phyloP scores from a whole-genome alignment of 2,329 filamentous ascomycete species.

The Nemania abortiva region DNA sequence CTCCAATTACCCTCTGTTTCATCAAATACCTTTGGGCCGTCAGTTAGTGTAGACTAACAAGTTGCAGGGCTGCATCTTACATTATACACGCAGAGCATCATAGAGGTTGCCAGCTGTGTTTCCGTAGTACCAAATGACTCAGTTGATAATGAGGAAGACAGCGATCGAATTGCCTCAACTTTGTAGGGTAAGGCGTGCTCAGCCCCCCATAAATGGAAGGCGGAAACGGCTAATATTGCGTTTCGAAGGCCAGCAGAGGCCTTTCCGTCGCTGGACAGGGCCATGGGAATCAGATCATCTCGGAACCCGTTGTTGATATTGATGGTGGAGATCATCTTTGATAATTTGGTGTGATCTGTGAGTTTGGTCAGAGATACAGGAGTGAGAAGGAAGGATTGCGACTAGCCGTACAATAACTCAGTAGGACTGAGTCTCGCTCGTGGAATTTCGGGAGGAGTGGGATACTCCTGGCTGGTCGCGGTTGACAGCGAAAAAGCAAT shows the following conservation, averaged over 20 bases:
- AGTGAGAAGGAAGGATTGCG: background rate
- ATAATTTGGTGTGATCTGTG: slow-evolving; percentile 56
- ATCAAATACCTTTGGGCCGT: slow-evolving; percentile 58
- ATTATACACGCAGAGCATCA: slow-evolving; percentile 65
- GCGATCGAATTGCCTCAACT: slow-evolving; percentile 54
- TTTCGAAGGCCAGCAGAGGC: slow-evolving; percentile 56
- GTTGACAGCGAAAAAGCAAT: slow-evolving; percentile 43
- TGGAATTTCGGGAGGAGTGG: slow-evolving; percentile 48
- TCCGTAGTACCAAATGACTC: slow-evolving; percentile 51
- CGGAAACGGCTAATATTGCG: slow-evolving; percentile 60
- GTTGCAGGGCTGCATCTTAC: slow-evolving; percentile 49
- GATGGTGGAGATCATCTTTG: slow-evolving; percentile 61
- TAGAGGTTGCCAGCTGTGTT: slow-evolving; percentile 59
- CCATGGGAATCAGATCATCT: slow-evolving; percentile 60
- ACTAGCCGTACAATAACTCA: slow-evolving; percentile 49
- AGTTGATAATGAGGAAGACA: slow-evolving; percentile 55
- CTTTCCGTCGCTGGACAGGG: slow-evolving; percentile 52
- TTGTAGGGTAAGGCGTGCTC: slow-evolving; percentile 59
- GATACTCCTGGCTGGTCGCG: slow-evolving; percentile 47
- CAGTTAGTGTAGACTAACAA: background rate
- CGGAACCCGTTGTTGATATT: slow-evolving; percentile 62
- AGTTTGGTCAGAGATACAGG: slow-evolving; percentile 28
- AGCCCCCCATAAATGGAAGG: slow-evolving; percentile 56
- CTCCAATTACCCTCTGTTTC: slow-evolving; percentile 61
- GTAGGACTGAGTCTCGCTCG: slow-evolving; percentile 49